Evolutionary conservation across 148 eudicot species (phyloP), one percentile per base, ranked within the genome.

Genomic region (Chenopodium berlandieri): DNA sequence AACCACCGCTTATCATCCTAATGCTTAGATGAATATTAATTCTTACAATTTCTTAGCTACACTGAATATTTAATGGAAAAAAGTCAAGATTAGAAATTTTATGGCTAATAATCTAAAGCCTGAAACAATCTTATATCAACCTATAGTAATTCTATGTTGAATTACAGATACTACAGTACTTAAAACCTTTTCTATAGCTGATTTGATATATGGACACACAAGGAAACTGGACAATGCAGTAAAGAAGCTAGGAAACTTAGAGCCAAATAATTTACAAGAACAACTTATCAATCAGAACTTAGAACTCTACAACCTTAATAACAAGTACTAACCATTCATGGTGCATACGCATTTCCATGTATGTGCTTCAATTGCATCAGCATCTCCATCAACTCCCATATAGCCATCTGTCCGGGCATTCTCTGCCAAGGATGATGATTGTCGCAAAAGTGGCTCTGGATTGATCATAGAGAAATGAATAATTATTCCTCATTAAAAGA

Each of bases 311-410:
- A 27, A 8, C 40, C 31, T 16, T 37, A 64, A 2, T 64, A 37
- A 46, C 16, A 10, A 14, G 44, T 64, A 78, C 82, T 63, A 88
- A 96, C 99, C 99, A 87, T 88, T 90, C 65, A 90, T 73, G 40
- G 94, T 89, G 80, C 97, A 90, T 64, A 91, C 93, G 77, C 98
- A 96, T 87, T 86, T 94, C 99, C 99, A 96, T 56, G 89, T 90
- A 84, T 94, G 95, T 81, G 89, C 92, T 81, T 94, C 98, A 82
- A 96, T 77, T 34, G 85, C 98, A 91, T 95, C 97, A 30, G 80
- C 91, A 87, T 93, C 97, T 12, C 87, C 88, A 67, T 94, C 96
- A 83, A 86, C 88, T 80, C 88, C 94, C 75, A 86, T 75, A 85
- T 85, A 88, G 67, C 85, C 90, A 82, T 88, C 86, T 32, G 90